phyloP scores from a whole-genome alignment of 805 yeast species.

The Candida gorgasii region DNA sequence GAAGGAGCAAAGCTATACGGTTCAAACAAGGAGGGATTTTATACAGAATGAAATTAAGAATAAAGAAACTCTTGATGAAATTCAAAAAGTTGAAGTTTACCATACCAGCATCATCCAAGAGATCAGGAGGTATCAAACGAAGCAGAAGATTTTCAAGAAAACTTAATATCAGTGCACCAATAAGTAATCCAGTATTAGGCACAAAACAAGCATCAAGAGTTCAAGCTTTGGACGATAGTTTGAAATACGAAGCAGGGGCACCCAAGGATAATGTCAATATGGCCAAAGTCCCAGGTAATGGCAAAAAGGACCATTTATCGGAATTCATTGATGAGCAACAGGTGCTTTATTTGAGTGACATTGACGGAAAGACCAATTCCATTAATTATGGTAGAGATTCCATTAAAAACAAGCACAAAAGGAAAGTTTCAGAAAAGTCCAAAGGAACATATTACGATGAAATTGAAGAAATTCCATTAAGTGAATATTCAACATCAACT shows the following conservation, averaged over 20 bases:
- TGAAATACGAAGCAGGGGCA: conserved; percentile 29
- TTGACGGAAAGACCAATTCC: conserved; percentile 11
- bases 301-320: conserved; percentile 24
- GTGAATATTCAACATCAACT: conserved; percentile 17
- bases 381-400: conserved; percentile 12
- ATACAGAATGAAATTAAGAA: conserved; percentile 31
- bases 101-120: conserved; percentile 24
- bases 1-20: conserved; percentile 35
- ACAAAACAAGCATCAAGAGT: conserved; percentile 17
- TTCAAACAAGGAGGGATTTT: conserved; percentile 32
- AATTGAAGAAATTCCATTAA: conserved; percentile 16
- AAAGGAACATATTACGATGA: conserved; percentile 10
- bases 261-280: conserved; percentile 19
- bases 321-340: conserved; percentile 29
- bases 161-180: conserved; percentile 29
- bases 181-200: conserved; percentile 34
- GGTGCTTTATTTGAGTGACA: conserved; percentile 13
- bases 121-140: conserved; percentile 19
- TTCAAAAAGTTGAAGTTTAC: conserved; percentile 25
- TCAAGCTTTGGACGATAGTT: conserved; percentile 20
- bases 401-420: conserved; percentile 21
- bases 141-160: neutral
- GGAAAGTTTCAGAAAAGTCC: neutral
- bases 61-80: conserved; percentile 25
- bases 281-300: conserved; percentile 7